A percentile compares a stretch with the other conserved stretches of the same genome.
Evolutionary conservation across 2,329 filamentous ascomycete species (phyloP).

Genomic region (Colletotrichum sojae): DNA sequence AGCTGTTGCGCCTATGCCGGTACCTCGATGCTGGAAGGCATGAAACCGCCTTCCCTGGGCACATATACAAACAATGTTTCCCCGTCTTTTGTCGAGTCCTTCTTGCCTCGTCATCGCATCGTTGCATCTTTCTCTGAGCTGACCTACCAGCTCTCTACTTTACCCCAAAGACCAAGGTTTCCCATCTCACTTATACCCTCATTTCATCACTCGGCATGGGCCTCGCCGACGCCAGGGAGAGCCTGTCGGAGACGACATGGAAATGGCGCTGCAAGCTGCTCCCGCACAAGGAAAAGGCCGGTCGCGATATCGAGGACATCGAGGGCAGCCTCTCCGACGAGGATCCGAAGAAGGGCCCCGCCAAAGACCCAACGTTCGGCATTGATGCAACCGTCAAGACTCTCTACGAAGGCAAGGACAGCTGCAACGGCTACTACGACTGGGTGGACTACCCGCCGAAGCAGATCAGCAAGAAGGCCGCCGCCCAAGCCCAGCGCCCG

Average conservation of each 20-base stretch:
- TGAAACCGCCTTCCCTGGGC: too few species aligned
- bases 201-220: neutral
- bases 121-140: neutral
- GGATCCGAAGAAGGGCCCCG: slow-evolving; percentile 28
- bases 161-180: too few species aligned
- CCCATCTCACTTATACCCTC: too few species aligned
- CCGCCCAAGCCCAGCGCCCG: slow-evolving; percentile 52
- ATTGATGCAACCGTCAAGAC: slow-evolving; percentile 53
- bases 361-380: slow-evolving; percentile 45
- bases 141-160: neutral
- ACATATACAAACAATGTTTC: too few species aligned
- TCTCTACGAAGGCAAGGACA: slow-evolving; percentile 55
- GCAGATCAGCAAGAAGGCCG: slow-evolving; percentile 56
- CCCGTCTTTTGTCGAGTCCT: too few species aligned
- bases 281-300: slow-evolving; percentile 39
- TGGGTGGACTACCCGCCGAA: slow-evolving; percentile 60
- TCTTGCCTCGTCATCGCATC: too few species aligned
- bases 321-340: slow-evolving; percentile 35
- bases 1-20: neutral
- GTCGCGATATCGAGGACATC: slow-evolving; percentile 40
- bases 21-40: neutral
- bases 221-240: slow-evolving; percentile 15
- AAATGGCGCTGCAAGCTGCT: slow-evolving; percentile 51
- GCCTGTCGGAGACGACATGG: slow-evolving; percentile 48
- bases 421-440: slow-evolving; percentile 45